Evolutionary conservation across 805 yeast species (phyloP), one percentile per base, ranked within the genome.

Genomic region (Sugiyamaella lignohabitans): DNA sequence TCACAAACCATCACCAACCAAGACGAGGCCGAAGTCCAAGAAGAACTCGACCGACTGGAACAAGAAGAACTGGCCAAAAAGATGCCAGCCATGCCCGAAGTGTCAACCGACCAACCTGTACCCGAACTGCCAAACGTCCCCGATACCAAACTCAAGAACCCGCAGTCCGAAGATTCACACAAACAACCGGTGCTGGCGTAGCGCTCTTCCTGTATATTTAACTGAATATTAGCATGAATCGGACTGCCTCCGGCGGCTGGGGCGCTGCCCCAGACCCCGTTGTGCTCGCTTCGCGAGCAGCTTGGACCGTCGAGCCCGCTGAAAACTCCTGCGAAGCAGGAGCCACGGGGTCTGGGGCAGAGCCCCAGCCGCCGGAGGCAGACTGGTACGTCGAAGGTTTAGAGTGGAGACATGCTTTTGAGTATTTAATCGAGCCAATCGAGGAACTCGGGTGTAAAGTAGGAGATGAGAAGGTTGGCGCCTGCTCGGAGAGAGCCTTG

Each of bases 401-500:
- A n/a, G n/a, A n/a, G n/a, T n/a, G n/a, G n/a, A n/a, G n/a, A n/a
- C n/a, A n/a, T n/a, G n/a, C n/a, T n/a, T n/a, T n/a, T n/a, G n/a
- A n/a, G n/a, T n/a, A n/a, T n/a, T 17, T 41, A 19, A 5, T 43
- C 46, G 23, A 91, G 73, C 98, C 98, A 93, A 36, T 87, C 96
- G 61, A 93, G 74, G 59, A 93, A 88, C 59, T 91, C 95, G 6
- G 98, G 98, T 2, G 98, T 84, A 62, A 93, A 87, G 68, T 93
- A 93, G 42, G 95, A 79, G 57, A 93, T 88, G 50, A 93, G 79
- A 57, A 93, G 69, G 60, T 88, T 79, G 14, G 98, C 98, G 49
- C 98, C 98, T 0, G 98, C 98, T 65, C 98, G 79, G 51, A 91
- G 73, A 60, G 86, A 82, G 1, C 98, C 97, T 52, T 86, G 74